These are phyloP conservation scores for Fusarium falciforme DNA, from an alignment of 2,329 filamentous ascomycete species.

Conservation along the genomic window DNA sequence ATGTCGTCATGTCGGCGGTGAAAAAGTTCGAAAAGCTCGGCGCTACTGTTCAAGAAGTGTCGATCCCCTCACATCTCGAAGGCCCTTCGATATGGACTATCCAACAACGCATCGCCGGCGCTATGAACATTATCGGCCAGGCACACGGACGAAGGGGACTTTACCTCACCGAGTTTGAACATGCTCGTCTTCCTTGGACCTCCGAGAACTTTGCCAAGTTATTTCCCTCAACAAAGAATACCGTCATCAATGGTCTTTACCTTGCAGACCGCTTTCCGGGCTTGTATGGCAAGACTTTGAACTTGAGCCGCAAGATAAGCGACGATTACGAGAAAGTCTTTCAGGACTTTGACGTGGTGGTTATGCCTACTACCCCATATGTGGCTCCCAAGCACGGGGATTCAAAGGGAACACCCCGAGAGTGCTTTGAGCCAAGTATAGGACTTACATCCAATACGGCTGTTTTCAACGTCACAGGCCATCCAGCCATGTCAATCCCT, in stretches of 20 bases:
- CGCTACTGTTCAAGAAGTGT: conserved; percentile 61
- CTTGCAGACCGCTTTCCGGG: conserved; percentile 56
- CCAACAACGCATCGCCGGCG: conserved; percentile 57
- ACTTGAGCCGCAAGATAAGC: conserved; percentile 58
- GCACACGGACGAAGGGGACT: conserved; percentile 60
- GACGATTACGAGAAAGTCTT: conserved; percentile 59
- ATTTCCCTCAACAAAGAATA: conserved; percentile 65
- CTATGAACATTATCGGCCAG: conserved; percentile 56
- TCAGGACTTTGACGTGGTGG: conserved; percentile 55
- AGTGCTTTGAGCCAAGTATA: conserved; percentile 62
- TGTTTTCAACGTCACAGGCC: conserved; percentile 67
- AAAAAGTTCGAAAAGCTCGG: conserved; percentile 57
- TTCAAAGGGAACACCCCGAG: conserved; percentile 51
- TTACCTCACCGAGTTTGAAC: conserved; percentile 62
- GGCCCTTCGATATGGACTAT: conserved; percentile 64
- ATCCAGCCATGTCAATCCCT: conserved; percentile 65
- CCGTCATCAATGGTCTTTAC: conserved; percentile 64
- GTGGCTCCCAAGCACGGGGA: conserved; percentile 57
- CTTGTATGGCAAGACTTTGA: conserved; percentile 61
- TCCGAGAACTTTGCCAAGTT: conserved; percentile 62
- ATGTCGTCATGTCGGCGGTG: conserved; percentile 55
- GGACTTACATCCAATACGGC: conserved; percentile 67
- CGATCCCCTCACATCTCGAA: conserved; percentile 60
- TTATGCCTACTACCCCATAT: conserved; percentile 62
- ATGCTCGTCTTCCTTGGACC: conserved; percentile 58